Percentiles rank a stretch among this genome's conserved stretches.
Evolutionary conservation across 805 yeast genomes (phyloP).

Genomic region (Myxozyma neglecta): DNA sequence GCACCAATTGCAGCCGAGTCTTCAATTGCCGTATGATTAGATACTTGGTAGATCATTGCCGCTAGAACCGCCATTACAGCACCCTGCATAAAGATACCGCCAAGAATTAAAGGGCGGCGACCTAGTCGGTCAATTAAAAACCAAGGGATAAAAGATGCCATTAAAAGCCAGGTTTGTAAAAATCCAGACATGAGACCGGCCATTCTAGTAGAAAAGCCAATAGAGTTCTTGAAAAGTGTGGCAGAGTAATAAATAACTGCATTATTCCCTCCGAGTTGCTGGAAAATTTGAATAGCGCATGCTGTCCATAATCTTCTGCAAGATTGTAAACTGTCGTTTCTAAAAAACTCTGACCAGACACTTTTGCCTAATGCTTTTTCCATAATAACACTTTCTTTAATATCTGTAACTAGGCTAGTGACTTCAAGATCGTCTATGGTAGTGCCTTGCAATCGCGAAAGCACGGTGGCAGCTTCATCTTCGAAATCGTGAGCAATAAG

Average conservation of each 20-base stretch:
- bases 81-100: conserved; percentile 5
- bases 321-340: conserved; percentile 3
- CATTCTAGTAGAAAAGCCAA: conserved; percentile 6
- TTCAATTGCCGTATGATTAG: conserved; percentile 5
- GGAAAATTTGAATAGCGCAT: conserved; percentile 9
- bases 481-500: conserved; percentile 2
- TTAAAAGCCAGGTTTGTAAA: conserved; percentile 32
- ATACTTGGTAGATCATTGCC: conserved; percentile 20
- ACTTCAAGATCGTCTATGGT: not conserved
- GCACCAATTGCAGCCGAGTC: conserved; percentile 16
- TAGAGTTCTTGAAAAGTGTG: conserved; percentile 42
- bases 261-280: conserved; percentile 28
- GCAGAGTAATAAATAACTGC: conserved; percentile 39
- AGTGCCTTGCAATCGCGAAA: not conserved
- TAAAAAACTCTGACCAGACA: not conserved
- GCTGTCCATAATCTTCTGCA: conserved; percentile 7
- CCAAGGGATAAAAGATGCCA: conserved; percentile 60
- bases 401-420: not conserved
- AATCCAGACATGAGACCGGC: conserved; percentile 18
- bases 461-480: conserved; percentile 7
- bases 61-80: conserved; percentile 18
- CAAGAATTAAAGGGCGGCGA: conserved; percentile 46
- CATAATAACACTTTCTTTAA: not conserved
- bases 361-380: conserved; percentile 2
- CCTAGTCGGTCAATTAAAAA: conserved; percentile 60